Percentiles rank a stretch among this genome's conserved stretches.
phyloP scores from a whole-genome alignment of 495 filamentous ascomycete genomes.

The Hypoxylon trugodes region DNA sequence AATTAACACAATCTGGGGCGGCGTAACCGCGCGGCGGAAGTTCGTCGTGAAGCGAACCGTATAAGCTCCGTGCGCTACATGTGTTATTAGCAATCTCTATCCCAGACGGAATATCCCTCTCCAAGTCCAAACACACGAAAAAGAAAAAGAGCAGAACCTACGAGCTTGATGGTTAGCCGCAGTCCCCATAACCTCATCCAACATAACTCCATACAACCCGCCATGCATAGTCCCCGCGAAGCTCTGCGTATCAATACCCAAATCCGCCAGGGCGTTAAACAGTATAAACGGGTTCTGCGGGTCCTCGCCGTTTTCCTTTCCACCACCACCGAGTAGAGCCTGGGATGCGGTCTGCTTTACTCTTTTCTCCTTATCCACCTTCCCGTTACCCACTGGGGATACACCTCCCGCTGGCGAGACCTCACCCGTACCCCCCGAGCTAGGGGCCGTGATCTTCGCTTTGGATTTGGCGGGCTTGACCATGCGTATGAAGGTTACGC shows the following conservation, averaged over 20 bases:
- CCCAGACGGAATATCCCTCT: no score
- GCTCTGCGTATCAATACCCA: constrained; percentile 64
- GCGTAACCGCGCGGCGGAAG: constrained; percentile 43
- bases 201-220: constrained; percentile 63
- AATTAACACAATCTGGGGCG: constrained; percentile 41
- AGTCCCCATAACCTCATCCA: constrained; percentile 60
- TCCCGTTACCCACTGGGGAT: neutral
- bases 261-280: constrained; percentile 56
- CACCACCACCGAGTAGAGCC: constrained; percentile 23
- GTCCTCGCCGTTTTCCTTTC: constrained; percentile 32
- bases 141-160: constrained; percentile 9
- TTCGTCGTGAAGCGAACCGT: constrained; percentile 44
- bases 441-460: neutral
- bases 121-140: neutral
- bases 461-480: constrained; percentile 30
- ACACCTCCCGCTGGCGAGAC: constrained; percentile 2
- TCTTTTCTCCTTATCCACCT: neutral
- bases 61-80: constrained; percentile 32
- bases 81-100: neutral
- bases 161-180: constrained; percentile 36
- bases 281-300: constrained; percentile 48
- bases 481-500: constrained; percentile 52
- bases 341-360: neutral
- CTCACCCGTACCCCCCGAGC: neutral
- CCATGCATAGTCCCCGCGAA: constrained; percentile 65